phyloP scores from a whole-genome alignment of 805 yeast species.

The Wickerhamiella siamensis region DNA sequence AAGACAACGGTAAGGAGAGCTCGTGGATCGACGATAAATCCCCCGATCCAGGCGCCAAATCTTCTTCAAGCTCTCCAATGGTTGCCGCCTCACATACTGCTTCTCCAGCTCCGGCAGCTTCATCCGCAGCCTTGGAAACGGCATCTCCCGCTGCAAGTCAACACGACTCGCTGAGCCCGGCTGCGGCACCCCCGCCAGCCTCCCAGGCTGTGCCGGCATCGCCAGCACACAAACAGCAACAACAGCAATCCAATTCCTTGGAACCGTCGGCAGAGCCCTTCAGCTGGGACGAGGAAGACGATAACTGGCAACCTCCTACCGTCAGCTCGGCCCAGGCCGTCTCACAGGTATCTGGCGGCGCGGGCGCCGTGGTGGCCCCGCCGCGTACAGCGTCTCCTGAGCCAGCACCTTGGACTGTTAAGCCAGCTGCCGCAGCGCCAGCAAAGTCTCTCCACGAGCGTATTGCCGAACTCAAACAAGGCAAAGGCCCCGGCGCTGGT shows the following conservation, averaged over 20 bases:
- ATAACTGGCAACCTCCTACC: slow-evolving; percentile 19
- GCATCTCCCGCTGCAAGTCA: not conserved
- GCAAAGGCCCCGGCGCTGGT: not conserved
- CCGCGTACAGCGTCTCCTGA: slow-evolving; percentile 1
- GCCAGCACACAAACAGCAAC: not conserved
- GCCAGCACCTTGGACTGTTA: slow-evolving; percentile 1
- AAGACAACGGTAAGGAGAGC: slow-evolving; percentile 5
- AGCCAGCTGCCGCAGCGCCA: slow-evolving; percentile 1
- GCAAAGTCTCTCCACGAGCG: slow-evolving; percentile 4
- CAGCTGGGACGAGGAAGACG: slow-evolving; percentile 30
- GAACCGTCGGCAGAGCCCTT: slow-evolving; percentile 17
- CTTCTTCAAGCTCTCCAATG: no score
- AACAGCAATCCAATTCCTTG: slow-evolving; percentile 1
- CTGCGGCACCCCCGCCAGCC: not conserved
- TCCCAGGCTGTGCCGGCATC: slow-evolving; percentile 7
- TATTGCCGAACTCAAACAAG: slow-evolving; percentile 3
- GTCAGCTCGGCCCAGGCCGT: not conserved
- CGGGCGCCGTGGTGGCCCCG: not conserved
- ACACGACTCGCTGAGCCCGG: not conserved
- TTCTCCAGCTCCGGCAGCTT: not conserved
- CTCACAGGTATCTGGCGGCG: not conserved
- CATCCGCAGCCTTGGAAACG: not conserved
- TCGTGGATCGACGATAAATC: not conserved
- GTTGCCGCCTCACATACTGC: no score
- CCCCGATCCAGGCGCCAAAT: not conserved